These are phyloP conservation scores for Backusella luteola DNA, from an alignment of 192 early-diverging fungal genomes.

Conservation along the genomic window DNA sequence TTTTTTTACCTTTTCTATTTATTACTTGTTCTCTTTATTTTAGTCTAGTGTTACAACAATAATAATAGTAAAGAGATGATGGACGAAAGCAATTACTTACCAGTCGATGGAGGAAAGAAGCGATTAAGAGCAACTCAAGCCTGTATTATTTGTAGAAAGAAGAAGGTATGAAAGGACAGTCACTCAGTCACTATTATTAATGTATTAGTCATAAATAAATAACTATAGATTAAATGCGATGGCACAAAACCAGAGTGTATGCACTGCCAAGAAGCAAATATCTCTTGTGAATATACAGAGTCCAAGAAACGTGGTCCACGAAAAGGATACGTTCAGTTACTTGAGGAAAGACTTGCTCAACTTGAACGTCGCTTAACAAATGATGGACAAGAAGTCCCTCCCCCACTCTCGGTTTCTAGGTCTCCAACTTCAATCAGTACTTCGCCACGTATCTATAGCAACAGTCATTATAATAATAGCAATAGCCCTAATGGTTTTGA, in stretches of 20 bases:
- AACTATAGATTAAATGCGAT: slow-evolving; percentile 29
- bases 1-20: not conserved
- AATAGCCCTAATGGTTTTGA: not conserved
- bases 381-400: not conserved
- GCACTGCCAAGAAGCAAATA: slow-evolving; percentile 21
- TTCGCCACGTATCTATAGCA: not conserved
- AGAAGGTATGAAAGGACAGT: slow-evolving; percentile 23
- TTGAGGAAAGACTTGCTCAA: slow-evolving; percentile 30
- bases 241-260: slow-evolving; percentile 29
- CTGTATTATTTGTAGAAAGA: slow-evolving; percentile 29
- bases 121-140: slow-evolving; percentile 32
- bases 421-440: not conserved
- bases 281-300: slow-evolving; percentile 17
- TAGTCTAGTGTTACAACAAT: not conserved
- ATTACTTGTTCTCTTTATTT: not conserved
- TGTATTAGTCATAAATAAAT: not conserved
- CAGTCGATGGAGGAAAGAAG: slow-evolving; percentile 13
- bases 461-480: not conserved
- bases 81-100: not conserved
- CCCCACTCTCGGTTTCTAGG: not conserved
- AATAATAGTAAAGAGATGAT: not conserved
- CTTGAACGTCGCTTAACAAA: slow-evolving; percentile 16
- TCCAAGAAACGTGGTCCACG: slow-evolving; percentile 27
- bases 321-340: slow-evolving; percentile 34
- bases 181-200: not conserved